A percentile compares a stretch with the other conserved stretches of the same genome.
These are phyloP conservation scores for Antrodiella citrinella DNA, from an alignment of 768 basidiomycete species.

Conservation along the genomic window DNA sequence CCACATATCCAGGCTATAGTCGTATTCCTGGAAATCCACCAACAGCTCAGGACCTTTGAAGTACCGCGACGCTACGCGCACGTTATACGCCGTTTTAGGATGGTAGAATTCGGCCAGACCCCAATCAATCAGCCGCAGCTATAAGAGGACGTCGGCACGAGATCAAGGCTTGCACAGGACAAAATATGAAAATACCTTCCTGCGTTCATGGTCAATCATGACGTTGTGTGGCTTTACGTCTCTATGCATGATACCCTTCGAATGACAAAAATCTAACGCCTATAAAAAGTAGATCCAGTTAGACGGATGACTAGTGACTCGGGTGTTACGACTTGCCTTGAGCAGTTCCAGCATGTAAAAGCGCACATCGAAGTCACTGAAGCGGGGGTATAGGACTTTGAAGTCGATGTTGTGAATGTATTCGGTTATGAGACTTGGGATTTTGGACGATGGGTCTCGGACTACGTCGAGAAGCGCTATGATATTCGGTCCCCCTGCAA, in stretches of 20 bases:
- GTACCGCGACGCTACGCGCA: constrained; percentile 93
- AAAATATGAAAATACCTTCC: constrained; percentile 75
- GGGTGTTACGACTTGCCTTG: constrained; percentile 44
- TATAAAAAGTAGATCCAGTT: constrained; percentile 25
- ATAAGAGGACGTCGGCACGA: too few species aligned
- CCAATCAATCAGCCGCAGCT: constrained; percentile 98
- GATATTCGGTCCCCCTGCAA: constrained; percentile 93
- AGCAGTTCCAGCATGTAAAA: constrained; percentile 96
- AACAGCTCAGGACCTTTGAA: constrained; percentile 97
- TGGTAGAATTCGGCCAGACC: constrained; percentile 98
- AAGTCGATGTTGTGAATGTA: constrained; percentile 98
- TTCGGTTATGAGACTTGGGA: constrained; percentile 94
- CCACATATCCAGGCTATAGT: constrained; percentile 98
- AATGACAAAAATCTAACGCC: constrained; percentile 97
- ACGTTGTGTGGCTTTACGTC: constrained; percentile 99
- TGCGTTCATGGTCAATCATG: constrained; percentile 98
- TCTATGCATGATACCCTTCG: constrained; percentile 97
- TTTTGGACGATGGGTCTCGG: constrained; percentile 91
- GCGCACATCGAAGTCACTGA: constrained; percentile 91
- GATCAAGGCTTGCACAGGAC: too few species aligned
- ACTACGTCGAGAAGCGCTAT: constrained; percentile 93
- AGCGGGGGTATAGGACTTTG: constrained; percentile 91
- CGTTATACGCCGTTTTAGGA: constrained; percentile 95
- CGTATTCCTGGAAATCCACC: constrained; percentile 98
- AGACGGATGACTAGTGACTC: constrained; percentile 1